Evolutionary conservation across 208 protist species (phyloP).

Genomic region (Polymyxa betae): DNA sequence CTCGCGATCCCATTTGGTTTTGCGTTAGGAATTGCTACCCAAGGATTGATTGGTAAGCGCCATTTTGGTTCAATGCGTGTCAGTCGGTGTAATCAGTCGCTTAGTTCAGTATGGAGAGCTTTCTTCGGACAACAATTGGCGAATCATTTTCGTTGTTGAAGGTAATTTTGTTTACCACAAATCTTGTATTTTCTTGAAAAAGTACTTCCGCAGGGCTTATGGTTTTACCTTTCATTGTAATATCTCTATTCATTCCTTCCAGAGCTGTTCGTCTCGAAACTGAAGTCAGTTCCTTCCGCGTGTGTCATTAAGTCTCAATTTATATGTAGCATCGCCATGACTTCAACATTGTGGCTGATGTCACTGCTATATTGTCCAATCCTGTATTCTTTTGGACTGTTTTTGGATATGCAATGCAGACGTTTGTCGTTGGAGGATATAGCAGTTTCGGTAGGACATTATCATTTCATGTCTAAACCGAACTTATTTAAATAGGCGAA

Average conservation of each 20-base stretch:
- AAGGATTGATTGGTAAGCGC: neutral
- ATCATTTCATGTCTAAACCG: neutral
- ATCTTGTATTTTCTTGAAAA: neutral
- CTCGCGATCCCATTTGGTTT: slow-evolving; percentile 13
- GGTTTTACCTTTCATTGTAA: neutral
- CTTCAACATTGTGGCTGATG: neutral
- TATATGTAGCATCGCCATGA: neutral
- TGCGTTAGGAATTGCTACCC: neutral
- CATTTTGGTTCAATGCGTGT: too few relatives aligned
- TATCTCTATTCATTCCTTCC: too few relatives aligned
- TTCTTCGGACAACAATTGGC: slow-evolving; percentile 51
- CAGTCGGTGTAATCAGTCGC: too few relatives aligned
- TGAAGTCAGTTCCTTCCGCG: too few relatives aligned
- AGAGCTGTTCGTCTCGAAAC: too few relatives aligned
- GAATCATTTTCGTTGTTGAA: slow-evolving; percentile 1
- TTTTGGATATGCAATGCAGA: slow-evolving; percentile 43
- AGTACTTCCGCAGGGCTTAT: neutral
- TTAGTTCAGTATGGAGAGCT: too few relatives aligned
- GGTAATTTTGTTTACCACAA: neutral
- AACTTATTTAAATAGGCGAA: neutral
- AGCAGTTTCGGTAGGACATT: slow-evolving; percentile 18
- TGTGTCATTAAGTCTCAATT: too few relatives aligned
- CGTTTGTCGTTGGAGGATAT: slow-evolving; percentile 20
- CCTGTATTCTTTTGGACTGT: slow-evolving; percentile 15
- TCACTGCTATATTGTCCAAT: neutral